Base-by-base conservation (phyloP, 352 stramenopile species). In the Peronospora farinosa region DNA sequence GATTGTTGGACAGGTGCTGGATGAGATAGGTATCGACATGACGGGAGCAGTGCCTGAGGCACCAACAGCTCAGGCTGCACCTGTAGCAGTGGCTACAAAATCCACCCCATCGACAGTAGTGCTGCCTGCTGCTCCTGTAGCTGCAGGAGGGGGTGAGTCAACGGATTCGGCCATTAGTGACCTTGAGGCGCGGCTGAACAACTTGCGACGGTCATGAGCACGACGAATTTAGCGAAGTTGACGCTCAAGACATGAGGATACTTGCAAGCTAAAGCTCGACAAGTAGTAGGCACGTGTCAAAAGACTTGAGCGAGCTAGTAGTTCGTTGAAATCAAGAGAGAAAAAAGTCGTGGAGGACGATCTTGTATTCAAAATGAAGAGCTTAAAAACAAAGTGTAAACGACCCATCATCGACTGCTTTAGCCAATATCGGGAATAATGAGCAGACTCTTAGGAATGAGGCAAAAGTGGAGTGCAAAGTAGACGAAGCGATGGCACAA, bases 161-260 rank as follows among this genome's bases (percentile, higher is more conserved):
- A 59, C 59, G 46, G 70, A 95, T 54, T 82, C 90, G 15, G 87
- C 90, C 37, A 87, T 99, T 42, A 96, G 79, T 61, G 96, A 99
- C 60, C 78, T 99, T 28, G 96, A 99, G 74, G 88, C 86, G 42
- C 78, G 96, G 52, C 76, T 99, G 57, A 98, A 99, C 78, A 99
- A 98, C 74, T 67, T 99, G 51, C 76, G 80, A 44, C 74, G 78
- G 60, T 88, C 77, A 46, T 88, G 70, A 73, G 19, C 40, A 46
- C 23, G 15, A 36, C 13, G 2, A 32, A 21, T 30, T 27, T 47
- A 52, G 33, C 15, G 44, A 30, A 41, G 19, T 31, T 28, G 30
- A 52, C 23, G 12, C 17, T 31, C 23, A 28, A 39, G 30, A 49
- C 10, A 40, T 25, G 51, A 23, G 8, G 30, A 19, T 56, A 23